Percentiles rank a stretch among this genome's conserved stretches.
phyloP scores from a whole-genome alignment of 176 grass and related monocot genomes.

The Microstegium vimineum region DNA sequence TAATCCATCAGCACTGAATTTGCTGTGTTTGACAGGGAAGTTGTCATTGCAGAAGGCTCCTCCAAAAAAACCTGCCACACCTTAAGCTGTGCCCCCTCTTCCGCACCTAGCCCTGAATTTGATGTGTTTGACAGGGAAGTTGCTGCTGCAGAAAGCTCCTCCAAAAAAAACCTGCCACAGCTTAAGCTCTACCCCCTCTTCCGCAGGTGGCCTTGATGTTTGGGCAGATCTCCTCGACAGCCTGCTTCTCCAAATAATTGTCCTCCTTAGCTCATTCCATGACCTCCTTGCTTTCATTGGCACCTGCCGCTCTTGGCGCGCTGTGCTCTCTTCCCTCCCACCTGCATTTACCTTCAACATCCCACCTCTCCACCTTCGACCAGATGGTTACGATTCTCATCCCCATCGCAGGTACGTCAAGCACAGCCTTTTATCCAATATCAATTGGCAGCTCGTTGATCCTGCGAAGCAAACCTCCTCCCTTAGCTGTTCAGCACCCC shows the following conservation, averaged over 20 bases:
- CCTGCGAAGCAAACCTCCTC: not conserved
- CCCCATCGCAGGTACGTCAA: not conserved
- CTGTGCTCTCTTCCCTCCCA: conserved; percentile 7
- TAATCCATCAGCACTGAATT: not conserved
- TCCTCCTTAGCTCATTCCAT: conserved; percentile 45
- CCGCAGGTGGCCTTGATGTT: too few species aligned
- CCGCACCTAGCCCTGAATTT: too few species aligned
- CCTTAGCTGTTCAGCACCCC: not conserved
- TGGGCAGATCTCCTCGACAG: conserved; percentile 45
- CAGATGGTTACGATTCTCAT: not conserved
- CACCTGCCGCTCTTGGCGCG: conserved; percentile 52
- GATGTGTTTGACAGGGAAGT: too few species aligned
- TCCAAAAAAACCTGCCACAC: conserved; percentile 9
- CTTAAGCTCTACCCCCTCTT: too few species aligned
- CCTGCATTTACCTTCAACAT: conserved; percentile 1
- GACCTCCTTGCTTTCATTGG: conserved; percentile 35
- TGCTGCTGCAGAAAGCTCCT: too few species aligned
- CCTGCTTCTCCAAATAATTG: conserved; percentile 38
- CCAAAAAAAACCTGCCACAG: too few species aligned
- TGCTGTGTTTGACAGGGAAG: conserved; percentile 5
- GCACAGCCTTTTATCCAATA: not conserved
- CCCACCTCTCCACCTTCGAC: conserved; percentile 43
- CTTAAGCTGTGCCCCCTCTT: not conserved
- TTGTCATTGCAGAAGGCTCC: not conserved
- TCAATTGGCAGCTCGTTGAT: conserved; percentile 14